Percentiles rank a stretch among this genome's conserved stretches.
These are phyloP conservation scores for Nothophytophthora sp. DNA, from an alignment of 352 stramenopile genomes.

Conservation along the genomic window DNA sequence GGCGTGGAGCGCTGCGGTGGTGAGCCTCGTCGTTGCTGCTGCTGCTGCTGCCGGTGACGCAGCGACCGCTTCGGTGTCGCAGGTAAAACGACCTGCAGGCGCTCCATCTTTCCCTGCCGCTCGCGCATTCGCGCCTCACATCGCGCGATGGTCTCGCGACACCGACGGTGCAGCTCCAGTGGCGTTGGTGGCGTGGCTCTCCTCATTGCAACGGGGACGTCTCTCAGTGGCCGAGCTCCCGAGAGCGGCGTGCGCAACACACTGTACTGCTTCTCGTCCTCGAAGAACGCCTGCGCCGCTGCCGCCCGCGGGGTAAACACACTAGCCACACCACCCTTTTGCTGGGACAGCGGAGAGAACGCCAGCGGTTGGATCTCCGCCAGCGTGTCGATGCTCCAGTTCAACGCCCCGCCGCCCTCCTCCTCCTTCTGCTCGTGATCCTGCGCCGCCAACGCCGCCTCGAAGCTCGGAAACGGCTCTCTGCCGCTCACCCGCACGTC, in stretches of 20 bases:
- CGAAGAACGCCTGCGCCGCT: slow-evolving; percentile 43
- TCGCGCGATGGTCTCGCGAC: slow-evolving; percentile 38
- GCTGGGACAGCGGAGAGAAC: slow-evolving; percentile 51
- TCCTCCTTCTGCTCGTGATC: neutral
- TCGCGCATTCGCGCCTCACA: slow-evolving; percentile 42
- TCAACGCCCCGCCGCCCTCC: slow-evolving; percentile 12
- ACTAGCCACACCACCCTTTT: slow-evolving; percentile 19
- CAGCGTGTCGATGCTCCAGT: slow-evolving; percentile 77
- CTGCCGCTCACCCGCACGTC: slow-evolving; percentile 33
- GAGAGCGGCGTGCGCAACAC: slow-evolving; percentile 43
- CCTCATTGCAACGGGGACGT: neutral
- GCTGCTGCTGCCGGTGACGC: slow-evolving; percentile 8
- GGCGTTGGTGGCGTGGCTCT: slow-evolving; percentile 2
- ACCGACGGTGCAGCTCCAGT: slow-evolving; percentile 41
- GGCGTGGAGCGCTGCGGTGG: slow-evolving; percentile 16
- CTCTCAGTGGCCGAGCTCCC: neutral
- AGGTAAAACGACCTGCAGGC: slow-evolving; percentile 24
- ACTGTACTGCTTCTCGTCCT: slow-evolving; percentile 47
- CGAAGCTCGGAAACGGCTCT: slow-evolving; percentile 55
- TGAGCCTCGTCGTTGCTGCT: neutral
- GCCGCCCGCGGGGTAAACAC: neutral
- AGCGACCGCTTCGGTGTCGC: slow-evolving; percentile 6
- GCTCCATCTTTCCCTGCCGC: slow-evolving; percentile 39
- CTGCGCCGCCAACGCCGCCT: slow-evolving; percentile 32
- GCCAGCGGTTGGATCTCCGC: slow-evolving; percentile 52